phyloP scores from a whole-genome alignment of 306 rosid genomes.

The Arachis stenosperma region DNA sequence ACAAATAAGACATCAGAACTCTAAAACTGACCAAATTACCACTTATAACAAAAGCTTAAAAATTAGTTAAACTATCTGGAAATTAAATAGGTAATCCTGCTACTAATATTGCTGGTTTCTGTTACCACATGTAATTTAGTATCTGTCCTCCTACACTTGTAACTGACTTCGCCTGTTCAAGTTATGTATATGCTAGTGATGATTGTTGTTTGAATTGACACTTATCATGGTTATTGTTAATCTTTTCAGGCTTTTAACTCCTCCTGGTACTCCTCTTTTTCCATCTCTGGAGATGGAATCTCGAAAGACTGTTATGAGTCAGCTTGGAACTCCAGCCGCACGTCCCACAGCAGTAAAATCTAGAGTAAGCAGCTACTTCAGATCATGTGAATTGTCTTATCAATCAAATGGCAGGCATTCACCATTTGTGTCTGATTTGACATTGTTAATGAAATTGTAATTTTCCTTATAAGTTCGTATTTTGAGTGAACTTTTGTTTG shows the following conservation, averaged over 20 bases:
- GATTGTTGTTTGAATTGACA: constrained; percentile 26
- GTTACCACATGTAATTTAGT: constrained; percentile 17
- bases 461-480: constrained; percentile 11
- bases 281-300: constrained; percentile 93
- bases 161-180: constrained; percentile 21
- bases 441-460: constrained; percentile 14
- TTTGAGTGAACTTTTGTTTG: constrained; percentile 19
- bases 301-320: constrained; percentile 75
- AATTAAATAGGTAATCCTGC: not conserved
- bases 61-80: not conserved
- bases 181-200: constrained; percentile 14
- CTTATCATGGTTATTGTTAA: constrained; percentile 30
- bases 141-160: not conserved
- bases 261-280: constrained; percentile 97
- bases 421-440: constrained; percentile 22
- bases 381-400: constrained; percentile 18
- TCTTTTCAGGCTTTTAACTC: constrained; percentile 88
- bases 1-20: not conserved
- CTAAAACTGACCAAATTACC: not conserved
- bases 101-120: constrained; percentile 4
- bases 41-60: not conserved
- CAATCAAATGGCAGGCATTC: constrained; percentile 5
- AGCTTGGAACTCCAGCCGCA: constrained; percentile 71
- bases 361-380: constrained; percentile 65
- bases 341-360: constrained; percentile 80